Percentiles rank a stretch among this genome's conserved stretches.
phyloP scores from a whole-genome alignment of 306 rosid species.

The Oemleria cerasiformis region DNA sequence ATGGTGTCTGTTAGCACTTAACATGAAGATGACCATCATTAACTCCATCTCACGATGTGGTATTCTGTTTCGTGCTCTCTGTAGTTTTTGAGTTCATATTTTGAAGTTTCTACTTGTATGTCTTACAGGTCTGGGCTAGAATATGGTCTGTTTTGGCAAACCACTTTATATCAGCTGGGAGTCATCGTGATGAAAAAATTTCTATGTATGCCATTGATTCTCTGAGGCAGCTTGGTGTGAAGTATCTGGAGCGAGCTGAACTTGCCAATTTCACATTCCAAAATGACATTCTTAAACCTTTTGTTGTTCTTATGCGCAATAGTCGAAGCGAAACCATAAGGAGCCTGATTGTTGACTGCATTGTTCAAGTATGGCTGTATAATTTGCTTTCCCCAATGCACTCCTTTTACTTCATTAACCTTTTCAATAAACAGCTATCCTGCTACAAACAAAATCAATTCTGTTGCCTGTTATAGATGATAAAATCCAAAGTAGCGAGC shows the following conservation, averaged over 20 bases:
- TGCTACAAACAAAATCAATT: constrained; percentile 19
- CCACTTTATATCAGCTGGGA: constrained; percentile 96
- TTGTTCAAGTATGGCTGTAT: constrained; percentile 73
- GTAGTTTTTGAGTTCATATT: background rate
- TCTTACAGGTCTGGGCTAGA: constrained; percentile 97
- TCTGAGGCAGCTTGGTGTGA: constrained; percentile 92
- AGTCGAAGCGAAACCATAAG: constrained; percentile 90
- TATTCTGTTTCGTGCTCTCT: background rate
- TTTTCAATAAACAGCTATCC: constrained; percentile 3
- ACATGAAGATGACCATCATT: background rate
- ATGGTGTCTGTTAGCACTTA: background rate
- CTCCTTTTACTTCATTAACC: background rate
- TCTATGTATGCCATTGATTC: constrained; percentile 98
- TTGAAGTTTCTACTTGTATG: constrained; percentile 21
- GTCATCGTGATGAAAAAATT: constrained; percentile 95
- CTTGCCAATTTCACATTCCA: constrained; percentile 96
- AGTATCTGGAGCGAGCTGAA: constrained; percentile 96
- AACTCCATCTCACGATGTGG: background rate
- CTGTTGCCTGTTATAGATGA: constrained; percentile 65
- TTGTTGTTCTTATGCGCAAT: constrained; percentile 98
- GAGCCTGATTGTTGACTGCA: constrained; percentile 94
- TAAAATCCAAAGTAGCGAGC: constrained; percentile 95
- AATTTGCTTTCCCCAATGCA: constrained; percentile 9
- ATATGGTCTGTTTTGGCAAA: constrained; percentile 97
- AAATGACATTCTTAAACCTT: constrained; percentile 98